phyloP scores from a whole-genome alignment of 1,284 basidiomycete genomes.

The Violaceomyces palustris region DNA sequence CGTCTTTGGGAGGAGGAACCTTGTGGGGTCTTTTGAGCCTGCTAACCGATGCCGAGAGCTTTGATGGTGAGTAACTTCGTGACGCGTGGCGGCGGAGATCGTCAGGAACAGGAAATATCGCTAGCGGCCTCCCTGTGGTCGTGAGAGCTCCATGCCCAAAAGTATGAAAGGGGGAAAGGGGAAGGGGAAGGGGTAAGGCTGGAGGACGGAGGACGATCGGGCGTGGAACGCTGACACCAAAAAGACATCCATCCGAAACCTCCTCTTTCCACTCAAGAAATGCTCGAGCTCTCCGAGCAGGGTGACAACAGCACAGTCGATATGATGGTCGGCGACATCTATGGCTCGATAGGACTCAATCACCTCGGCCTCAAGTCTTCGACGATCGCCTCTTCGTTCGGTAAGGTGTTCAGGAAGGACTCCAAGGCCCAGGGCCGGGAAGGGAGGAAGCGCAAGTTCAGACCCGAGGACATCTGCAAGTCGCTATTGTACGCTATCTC shows the following conservation, averaged over 20 bases:
- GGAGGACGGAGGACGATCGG: too few species aligned
- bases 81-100: too few species aligned
- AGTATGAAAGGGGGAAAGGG: too few species aligned
- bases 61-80: too few species aligned
- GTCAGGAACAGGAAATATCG: too few species aligned
- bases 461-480: constrained; percentile 87
- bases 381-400: constrained; percentile 95
- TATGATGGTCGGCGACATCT: constrained; percentile 99
- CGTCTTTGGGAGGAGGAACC: constrained; percentile 97
- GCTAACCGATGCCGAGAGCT: constrained; percentile 87
- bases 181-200: too few species aligned
- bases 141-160: too few species aligned
- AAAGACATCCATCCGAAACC: constrained; percentile 18
- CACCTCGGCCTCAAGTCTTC: constrained; percentile 80
- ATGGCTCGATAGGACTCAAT: constrained; percentile 68
- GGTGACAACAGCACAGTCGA: constrained; percentile 93
- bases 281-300: constrained; percentile 85
- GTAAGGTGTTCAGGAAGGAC: constrained; percentile 89
- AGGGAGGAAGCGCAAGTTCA: constrained; percentile 65
- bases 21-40: constrained; percentile 93
- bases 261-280: constrained; percentile 63
- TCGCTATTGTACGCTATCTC: constrained; percentile 84
- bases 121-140: too few species aligned
- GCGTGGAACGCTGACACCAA: too few species aligned
- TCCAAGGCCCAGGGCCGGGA: constrained; percentile 12